Percentiles rank a stretch among this genome's conserved stretches.
Evolutionary conservation across 768 basidiomycete genomes (phyloP).

Genomic region (Tremella fuciformis): DNA sequence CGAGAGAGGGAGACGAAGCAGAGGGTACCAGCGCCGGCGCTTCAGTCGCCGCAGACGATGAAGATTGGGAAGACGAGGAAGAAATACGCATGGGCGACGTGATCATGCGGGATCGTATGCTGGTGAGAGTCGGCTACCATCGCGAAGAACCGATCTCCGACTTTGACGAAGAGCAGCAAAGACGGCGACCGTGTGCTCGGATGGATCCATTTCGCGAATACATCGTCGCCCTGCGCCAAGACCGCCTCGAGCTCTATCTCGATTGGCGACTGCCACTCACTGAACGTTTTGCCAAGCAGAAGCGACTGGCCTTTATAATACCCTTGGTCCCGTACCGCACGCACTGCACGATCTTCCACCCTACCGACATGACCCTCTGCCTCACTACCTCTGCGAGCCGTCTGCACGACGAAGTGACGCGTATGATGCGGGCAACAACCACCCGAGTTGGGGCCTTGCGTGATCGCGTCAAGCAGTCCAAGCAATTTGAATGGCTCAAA

Average conservation of each 20-base stretch:
- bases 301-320: slow-evolving; percentile 73
- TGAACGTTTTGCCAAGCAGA: slow-evolving; percentile 68
- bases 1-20: slow-evolving; percentile 60
- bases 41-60: slow-evolving; percentile 46
- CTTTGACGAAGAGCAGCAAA: slow-evolving; percentile 56
- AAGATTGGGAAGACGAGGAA: slow-evolving; percentile 24
- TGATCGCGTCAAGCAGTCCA: slow-evolving; percentile 35
- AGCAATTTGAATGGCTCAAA: slow-evolving; percentile 57
- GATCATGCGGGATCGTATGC: slow-evolving; percentile 84
- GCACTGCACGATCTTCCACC: slow-evolving; percentile 78
- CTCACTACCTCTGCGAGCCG: slow-evolving; percentile 42
- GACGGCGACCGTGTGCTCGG: slow-evolving; percentile 55
- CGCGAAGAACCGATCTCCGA: slow-evolving; percentile 50
- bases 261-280: slow-evolving; percentile 68
- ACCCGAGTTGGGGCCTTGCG: slow-evolving; percentile 40
- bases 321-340: slow-evolving; percentile 66
- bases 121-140: slow-evolving; percentile 70
- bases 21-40: slow-evolving; percentile 67
- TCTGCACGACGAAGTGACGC: slow-evolving; percentile 27
- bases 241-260: slow-evolving; percentile 75
- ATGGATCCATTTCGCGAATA: slow-evolving; percentile 73
- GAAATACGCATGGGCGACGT: slow-evolving; percentile 56
- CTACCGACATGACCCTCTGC: slow-evolving; percentile 78
- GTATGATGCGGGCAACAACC: slow-evolving; percentile 19
- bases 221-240: slow-evolving; percentile 77